Conservation (phyloP, 345 rosid species). For the Gossypium stocksii region DNA sequence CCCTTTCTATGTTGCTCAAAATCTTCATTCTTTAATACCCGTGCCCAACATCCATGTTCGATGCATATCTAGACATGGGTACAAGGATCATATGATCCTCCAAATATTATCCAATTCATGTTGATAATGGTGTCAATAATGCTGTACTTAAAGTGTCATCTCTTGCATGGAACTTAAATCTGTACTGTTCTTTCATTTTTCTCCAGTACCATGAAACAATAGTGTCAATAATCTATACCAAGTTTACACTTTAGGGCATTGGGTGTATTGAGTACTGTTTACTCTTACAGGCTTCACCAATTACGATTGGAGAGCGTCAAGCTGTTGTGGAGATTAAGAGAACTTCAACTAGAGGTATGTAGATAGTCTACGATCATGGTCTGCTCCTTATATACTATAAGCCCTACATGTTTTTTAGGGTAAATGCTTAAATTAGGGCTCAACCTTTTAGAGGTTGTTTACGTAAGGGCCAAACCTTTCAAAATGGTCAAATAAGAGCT, state of each 20-base stretch:
- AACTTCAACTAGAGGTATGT: slow-evolving; percentile 57
- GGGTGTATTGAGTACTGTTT: background rate
- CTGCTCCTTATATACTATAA: slow-evolving; percentile 12
- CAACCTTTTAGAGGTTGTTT: too few relatives aligned
- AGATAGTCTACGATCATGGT: slow-evolving; percentile 3
- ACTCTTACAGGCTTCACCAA: slow-evolving; percentile 62
- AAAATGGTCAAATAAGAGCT: too few relatives aligned
- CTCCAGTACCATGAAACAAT: background rate
- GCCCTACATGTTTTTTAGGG: background rate
- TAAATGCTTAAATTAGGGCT: too few relatives aligned
- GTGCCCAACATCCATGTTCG: background rate
- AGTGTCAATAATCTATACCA: background rate
- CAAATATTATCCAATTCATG: background rate
- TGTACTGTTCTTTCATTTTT: background rate
- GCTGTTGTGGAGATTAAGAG: slow-evolving; percentile 70
- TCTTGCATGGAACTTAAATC: background rate
- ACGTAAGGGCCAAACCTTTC: too few relatives aligned
- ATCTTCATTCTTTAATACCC: too few relatives aligned
- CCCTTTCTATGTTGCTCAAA: too few relatives aligned
- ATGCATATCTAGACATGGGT: background rate
- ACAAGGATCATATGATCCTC: background rate
- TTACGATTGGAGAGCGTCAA: slow-evolving; percentile 49
- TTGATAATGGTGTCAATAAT: background rate
- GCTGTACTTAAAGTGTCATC: background rate
- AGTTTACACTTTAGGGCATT: background rate